Conservation (phyloP, 305 asterid species). For the Lippia alba region DNA sequence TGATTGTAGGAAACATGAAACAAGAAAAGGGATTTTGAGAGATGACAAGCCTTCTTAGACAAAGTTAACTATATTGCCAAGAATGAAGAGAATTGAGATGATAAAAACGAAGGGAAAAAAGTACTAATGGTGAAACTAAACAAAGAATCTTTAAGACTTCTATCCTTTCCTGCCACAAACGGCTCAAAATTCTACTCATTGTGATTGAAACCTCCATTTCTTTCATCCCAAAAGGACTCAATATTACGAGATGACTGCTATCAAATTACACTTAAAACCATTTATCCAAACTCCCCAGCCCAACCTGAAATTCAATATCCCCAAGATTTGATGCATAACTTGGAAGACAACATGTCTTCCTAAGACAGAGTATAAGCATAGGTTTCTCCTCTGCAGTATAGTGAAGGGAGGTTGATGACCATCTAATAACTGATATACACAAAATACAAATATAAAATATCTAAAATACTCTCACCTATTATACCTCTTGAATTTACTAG, state of each 20-base stretch:
- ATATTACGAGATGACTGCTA: slow-evolving; percentile 3
- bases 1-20: neutral
- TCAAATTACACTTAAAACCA: neutral
- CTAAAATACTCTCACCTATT: neutral
- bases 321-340: slow-evolving; percentile 13
- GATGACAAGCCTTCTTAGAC: neutral
- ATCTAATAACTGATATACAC: neutral
- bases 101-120: no score
- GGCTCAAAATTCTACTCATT: neutral
- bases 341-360: slow-evolving; percentile 14
- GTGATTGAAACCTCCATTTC: no score
- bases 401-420: slow-evolving; percentile 1
- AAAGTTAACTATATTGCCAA: neutral
- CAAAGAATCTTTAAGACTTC: neutral
- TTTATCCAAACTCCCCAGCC: neutral
- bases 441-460: neutral
- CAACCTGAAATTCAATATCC: slow-evolving; percentile 1
- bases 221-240: neutral
- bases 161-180: slow-evolving; percentile 2
- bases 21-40: neutral
- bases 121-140: neutral
- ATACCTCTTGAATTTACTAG: neutral
- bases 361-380: neutral
- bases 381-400: neutral
- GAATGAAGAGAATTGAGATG: no score